Evolutionary conservation across 208 protist genomes (phyloP).

Genomic region (Acanthamoeba royreba): DNA sequence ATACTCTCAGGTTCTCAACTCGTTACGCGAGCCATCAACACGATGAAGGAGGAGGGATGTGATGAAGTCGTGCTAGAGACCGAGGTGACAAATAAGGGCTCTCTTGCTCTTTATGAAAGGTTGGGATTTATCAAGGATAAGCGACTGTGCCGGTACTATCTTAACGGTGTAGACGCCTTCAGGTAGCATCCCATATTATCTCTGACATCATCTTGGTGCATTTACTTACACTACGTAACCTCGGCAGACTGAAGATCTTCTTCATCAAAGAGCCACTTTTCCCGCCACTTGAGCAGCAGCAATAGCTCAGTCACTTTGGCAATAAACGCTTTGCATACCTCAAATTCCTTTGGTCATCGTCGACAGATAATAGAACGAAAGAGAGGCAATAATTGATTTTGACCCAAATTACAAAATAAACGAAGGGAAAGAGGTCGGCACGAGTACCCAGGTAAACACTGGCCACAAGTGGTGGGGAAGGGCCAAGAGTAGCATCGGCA

Average conservation of each 20-base stretch:
- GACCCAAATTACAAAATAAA: too few species aligned
- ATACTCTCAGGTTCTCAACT: constrained; percentile 82
- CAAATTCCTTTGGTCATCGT: too few species aligned
- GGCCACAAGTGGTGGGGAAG: too few species aligned
- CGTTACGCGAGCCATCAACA: constrained; percentile 86
- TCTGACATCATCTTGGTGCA: too few species aligned
- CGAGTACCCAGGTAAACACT: too few species aligned
- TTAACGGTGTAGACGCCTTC: constrained; percentile 91
- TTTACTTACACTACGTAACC: neutral
- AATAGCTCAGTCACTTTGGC: too few species aligned
- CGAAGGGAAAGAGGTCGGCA: too few species aligned
- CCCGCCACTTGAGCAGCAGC: too few species aligned
- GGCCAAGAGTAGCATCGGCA: neutral
- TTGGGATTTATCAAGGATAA: constrained; percentile 94
- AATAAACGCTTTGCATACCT: too few species aligned
- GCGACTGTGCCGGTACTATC: constrained; percentile 80
- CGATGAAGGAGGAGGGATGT: constrained; percentile 90
- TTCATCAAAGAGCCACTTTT: constrained; percentile 25
- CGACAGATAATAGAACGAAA: too few species aligned
- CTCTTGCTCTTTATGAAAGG: constrained; percentile 92
- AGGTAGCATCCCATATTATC: too few species aligned
- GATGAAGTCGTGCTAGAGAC: constrained; percentile 93
- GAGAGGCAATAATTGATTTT: too few species aligned
- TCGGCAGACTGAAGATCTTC: neutral
- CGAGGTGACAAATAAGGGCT: constrained; percentile 88